A percentile compares a stretch with the other conserved stretches of the same genome.
Evolutionary conservation across 495 filamentous ascomycete genomes (phyloP).

Genomic region (Penicillium diatomitis): DNA sequence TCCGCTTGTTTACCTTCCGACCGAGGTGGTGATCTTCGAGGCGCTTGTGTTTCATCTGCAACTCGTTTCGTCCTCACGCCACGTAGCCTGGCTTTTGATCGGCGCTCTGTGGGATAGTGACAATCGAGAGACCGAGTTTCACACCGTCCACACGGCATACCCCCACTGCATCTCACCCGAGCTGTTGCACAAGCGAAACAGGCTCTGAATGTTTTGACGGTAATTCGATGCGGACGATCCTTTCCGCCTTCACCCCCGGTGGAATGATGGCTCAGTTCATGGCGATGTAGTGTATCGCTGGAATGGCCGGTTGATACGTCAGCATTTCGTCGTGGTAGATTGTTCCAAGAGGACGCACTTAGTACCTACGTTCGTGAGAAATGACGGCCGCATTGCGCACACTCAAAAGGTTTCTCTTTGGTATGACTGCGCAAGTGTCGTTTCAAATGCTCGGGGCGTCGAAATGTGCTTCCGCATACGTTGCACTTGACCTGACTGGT

Average conservation of each 20-base stretch:
- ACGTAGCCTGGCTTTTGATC: constrained; percentile 28
- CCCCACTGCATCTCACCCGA: constrained; percentile 48
- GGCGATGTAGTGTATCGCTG: constrained; percentile 49
- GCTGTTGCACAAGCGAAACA: constrained; percentile 48
- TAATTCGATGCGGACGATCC: constrained; percentile 32
- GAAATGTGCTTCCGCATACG: constrained; percentile 49
- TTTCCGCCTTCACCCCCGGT: constrained; percentile 27
- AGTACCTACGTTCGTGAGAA: constrained; percentile 49
- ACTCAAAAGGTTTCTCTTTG: constrained; percentile 62
- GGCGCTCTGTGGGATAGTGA: constrained; percentile 39
- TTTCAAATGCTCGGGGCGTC: constrained; percentile 62
- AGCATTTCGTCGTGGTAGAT: neutral
- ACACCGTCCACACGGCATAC: constrained; percentile 44
- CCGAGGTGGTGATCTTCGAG: neutral
- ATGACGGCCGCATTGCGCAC: constrained; percentile 54
- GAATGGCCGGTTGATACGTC: neutral
- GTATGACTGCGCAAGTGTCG: constrained; percentile 63
- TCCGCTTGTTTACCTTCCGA: neutral
- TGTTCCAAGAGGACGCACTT: neutral
- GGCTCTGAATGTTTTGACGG: constrained; percentile 43
- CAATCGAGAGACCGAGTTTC: constrained; percentile 42
- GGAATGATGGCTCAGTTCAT: constrained; percentile 44
- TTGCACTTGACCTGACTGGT: constrained; percentile 34
- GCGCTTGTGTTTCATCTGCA: constrained; percentile 7
- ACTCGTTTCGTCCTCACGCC: constrained; percentile 8